phyloP scores from a whole-genome alignment of 495 filamentous ascomycete genomes.

The Talaromyces liani region DNA sequence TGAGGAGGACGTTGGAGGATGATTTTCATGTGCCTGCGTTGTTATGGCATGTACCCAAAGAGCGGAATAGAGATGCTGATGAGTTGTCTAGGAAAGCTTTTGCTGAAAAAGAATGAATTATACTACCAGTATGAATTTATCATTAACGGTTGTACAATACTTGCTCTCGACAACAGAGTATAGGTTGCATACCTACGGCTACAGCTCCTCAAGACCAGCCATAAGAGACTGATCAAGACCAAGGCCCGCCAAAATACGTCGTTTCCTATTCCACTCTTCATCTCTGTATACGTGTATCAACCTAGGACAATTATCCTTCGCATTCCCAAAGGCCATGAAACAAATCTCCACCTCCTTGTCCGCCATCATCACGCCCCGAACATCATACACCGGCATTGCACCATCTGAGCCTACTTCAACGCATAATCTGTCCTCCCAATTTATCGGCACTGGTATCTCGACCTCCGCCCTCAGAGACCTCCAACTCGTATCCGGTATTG shows the following conservation, averaged over 20 bases:
- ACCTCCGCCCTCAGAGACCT: not conserved
- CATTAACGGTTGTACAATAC: not conserved
- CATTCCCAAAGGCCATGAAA: not conserved
- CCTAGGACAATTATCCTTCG: not conserved
- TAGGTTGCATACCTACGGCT: not conserved
- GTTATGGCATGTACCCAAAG: not conserved
- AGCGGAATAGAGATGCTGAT: not conserved
- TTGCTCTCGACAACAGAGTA: not conserved
- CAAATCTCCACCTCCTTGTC: not conserved
- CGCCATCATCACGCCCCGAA: not conserved
- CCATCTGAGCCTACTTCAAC: not conserved
- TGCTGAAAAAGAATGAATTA: not conserved
- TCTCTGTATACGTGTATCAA: not conserved
- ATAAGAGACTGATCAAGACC: not conserved
- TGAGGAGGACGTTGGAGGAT: no score
- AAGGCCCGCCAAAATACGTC: not conserved
- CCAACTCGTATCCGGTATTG: not conserved
- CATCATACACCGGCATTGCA: not conserved
- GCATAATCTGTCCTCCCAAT: not conserved
- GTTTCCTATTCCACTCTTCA: not conserved
- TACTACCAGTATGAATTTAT: not conserved
- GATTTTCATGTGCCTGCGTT: no score
- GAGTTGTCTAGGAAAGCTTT: not conserved
- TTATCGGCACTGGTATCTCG: not conserved
- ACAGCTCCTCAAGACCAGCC: not conserved